Percentiles rank a stretch among this genome's conserved stretches.
phyloP scores from a whole-genome alignment of 176 grass and related monocot species.

The Stipa capillata region DNA sequence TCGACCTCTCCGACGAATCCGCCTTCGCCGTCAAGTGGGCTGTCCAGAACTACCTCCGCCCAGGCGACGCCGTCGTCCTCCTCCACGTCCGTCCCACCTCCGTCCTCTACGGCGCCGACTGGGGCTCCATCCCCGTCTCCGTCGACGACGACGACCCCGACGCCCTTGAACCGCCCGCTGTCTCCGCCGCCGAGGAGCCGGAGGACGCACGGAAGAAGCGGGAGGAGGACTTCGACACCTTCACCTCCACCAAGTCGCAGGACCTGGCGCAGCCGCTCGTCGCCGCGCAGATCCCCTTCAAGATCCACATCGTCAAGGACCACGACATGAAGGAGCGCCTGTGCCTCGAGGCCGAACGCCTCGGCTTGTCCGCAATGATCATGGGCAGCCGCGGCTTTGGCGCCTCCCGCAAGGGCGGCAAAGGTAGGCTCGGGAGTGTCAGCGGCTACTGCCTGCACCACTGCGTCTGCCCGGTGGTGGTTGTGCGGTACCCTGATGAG shows the following conservation, averaged over 20 bases:
- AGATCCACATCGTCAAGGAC: slow-evolving; percentile 93
- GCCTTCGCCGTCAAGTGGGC: slow-evolving; percentile 88
- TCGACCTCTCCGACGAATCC: slow-evolving; percentile 92
- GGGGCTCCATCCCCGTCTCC: slow-evolving; percentile 69
- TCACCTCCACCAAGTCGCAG: slow-evolving; percentile 74
- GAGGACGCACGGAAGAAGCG: slow-evolving; percentile 56
- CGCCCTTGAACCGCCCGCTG: not conserved
- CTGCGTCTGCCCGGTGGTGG: slow-evolving; percentile 81
- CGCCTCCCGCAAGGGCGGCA: slow-evolving; percentile 55
- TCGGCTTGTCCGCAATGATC: slow-evolving; percentile 76
- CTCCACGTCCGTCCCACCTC: slow-evolving; percentile 79
- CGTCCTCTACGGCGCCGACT: slow-evolving; percentile 84
- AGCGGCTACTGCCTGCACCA: slow-evolving; percentile 97
- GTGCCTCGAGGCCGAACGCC: slow-evolving; percentile 78
- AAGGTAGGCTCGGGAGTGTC: slow-evolving; percentile 74
- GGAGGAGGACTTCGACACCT: slow-evolving; percentile 84
- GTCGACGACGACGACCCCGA: slow-evolving; percentile 22
- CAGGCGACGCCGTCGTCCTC: slow-evolving; percentile 80
- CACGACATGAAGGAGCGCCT: slow-evolving; percentile 99
- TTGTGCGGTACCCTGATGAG: slow-evolving; percentile 75
- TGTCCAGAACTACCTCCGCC: slow-evolving; percentile 92
- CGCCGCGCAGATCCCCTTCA: slow-evolving; percentile 68
- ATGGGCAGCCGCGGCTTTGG: slow-evolving; percentile 94
- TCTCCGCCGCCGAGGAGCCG: slow-evolving; percentile 9
- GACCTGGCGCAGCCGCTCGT: slow-evolving; percentile 79